phyloP scores from a whole-genome alignment of 345 rosid genomes.

The Salix caprea region DNA sequence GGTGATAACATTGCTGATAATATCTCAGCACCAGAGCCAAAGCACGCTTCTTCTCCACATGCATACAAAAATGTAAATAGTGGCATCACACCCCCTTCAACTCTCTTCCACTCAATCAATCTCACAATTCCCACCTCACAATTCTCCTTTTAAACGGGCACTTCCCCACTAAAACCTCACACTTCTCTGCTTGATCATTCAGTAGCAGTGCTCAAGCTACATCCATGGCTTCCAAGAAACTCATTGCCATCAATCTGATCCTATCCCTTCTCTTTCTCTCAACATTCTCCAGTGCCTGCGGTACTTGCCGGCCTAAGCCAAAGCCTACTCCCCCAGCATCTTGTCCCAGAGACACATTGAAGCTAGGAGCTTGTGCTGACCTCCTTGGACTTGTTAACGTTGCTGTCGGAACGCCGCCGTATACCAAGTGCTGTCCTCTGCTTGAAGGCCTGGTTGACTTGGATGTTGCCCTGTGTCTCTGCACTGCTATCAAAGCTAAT shows the following conservation, averaged over 20 bases:
- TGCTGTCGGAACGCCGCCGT: constrained; percentile 31
- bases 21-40: not conserved
- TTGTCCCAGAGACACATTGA: constrained; percentile 46
- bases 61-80: constrained; percentile 31
- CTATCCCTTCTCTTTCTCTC: constrained; percentile 34
- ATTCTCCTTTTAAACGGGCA: constrained; percentile 23
- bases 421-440: constrained; percentile 48
- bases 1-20: not conserved
- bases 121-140: constrained; percentile 34
- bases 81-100: constrained; percentile 19
- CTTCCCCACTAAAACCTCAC: not conserved
- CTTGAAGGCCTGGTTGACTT: constrained; percentile 37
- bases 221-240: constrained; percentile 43
- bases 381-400: constrained; percentile 40
- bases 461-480: constrained; percentile 60
- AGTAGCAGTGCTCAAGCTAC: too few relatives aligned
- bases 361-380: constrained; percentile 49
- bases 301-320: constrained; percentile 19
- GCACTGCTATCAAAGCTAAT: constrained; percentile 55
- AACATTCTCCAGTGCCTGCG: constrained; percentile 27
- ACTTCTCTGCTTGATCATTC: not conserved
- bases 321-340: not conserved
- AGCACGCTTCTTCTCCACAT: constrained; percentile 2
- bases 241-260: constrained; percentile 19
- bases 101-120: constrained; percentile 39